Evolutionary conservation across 2,329 filamentous ascomycete species (phyloP).

Genomic region (Karstenula rhodostoma): DNA sequence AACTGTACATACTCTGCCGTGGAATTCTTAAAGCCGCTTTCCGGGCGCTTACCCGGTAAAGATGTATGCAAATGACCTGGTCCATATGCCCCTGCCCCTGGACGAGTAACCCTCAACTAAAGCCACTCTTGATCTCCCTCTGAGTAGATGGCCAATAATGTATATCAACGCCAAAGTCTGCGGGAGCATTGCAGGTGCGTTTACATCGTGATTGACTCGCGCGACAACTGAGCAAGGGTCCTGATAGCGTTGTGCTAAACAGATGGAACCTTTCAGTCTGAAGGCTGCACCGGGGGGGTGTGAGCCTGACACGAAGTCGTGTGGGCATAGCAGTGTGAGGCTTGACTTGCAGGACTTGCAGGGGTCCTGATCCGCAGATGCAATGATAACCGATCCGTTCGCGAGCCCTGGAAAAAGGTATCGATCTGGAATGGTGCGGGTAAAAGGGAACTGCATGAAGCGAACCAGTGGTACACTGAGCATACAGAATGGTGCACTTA

Average conservation of each 20-base stretch:
- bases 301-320: slow-evolving; percentile 33
- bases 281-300: slow-evolving; percentile 20
- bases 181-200: slow-evolving; percentile 15
- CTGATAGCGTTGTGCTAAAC: slow-evolving; percentile 19
- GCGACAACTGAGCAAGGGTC: slow-evolving; percentile 17
- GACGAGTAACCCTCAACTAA: slow-evolving; percentile 11
- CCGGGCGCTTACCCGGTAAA: slow-evolving; percentile 19
- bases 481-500: slow-evolving; percentile 16
- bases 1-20: slow-evolving; percentile 14
- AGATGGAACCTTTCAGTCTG: slow-evolving; percentile 9
- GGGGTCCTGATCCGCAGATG: slow-evolving; percentile 20
- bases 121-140: slow-evolving; percentile 13
- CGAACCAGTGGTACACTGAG: slow-evolving; percentile 29
- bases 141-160: slow-evolving; percentile 19
- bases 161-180: background rate
- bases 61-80: slow-evolving; percentile 25
- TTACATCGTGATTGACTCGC: slow-evolving; percentile 24
- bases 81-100: slow-evolving; percentile 18
- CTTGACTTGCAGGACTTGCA: slow-evolving; percentile 23
- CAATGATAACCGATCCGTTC: slow-evolving; percentile 29
- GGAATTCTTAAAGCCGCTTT: slow-evolving; percentile 17
- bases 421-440: slow-evolving; percentile 34
- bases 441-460: slow-evolving; percentile 32
- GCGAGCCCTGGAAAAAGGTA: slow-evolving; percentile 13
- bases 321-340: slow-evolving; percentile 24